Base-by-base conservation (phyloP, 2,329 filamentous ascomycete species). In the Capronia epimyces region DNA sequence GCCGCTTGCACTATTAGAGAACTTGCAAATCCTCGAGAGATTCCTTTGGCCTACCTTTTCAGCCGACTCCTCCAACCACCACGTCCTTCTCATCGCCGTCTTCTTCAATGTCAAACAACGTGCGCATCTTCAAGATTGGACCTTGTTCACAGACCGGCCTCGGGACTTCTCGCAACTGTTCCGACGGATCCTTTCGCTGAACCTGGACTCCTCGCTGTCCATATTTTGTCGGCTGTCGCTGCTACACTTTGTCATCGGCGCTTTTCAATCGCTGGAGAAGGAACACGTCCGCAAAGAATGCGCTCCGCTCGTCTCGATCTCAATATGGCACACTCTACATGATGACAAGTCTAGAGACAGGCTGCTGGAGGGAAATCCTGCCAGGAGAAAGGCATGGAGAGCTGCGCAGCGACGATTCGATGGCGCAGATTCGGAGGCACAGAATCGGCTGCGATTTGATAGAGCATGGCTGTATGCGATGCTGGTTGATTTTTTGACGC, bases 31-130 rank as follows among this genome's bases (percentile, higher is more conserved):
- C 36, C 71, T 98, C 52, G 93, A 98, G 68, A 86, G 79, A 84
- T 97, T 95, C 66, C 78, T 98, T 22, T 98, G 93, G 93, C 93
- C 93, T 40, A 88, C 86, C 45, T 98, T 94, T 67, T 83, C 80
- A 10, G 87, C 95, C 58, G 83, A 93, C 63, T 82, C 89, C 3
- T 95, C 91, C 25, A 94, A 98, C 67, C 84, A 89, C 64, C 91
- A 98, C 67, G 85, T 96, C 47, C 75, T 97, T 27, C 76, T 98
- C 56, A 82, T 97, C 63, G 86, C 86, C 13, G 70, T 96, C 56
- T 83, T 98, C 63, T 80, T 87, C 57, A 95, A 91, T 67, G 83
- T 90, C 52, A 97, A 96, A 74, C 81, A 85, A 64, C 82, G 88
- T 60, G 91, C 97, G 66, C 84, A 86, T 64, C 75, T 97, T 48